Base-by-base conservation (phyloP, 768 basidiomycete genomes). In the Termitomyces sp. region DNA sequence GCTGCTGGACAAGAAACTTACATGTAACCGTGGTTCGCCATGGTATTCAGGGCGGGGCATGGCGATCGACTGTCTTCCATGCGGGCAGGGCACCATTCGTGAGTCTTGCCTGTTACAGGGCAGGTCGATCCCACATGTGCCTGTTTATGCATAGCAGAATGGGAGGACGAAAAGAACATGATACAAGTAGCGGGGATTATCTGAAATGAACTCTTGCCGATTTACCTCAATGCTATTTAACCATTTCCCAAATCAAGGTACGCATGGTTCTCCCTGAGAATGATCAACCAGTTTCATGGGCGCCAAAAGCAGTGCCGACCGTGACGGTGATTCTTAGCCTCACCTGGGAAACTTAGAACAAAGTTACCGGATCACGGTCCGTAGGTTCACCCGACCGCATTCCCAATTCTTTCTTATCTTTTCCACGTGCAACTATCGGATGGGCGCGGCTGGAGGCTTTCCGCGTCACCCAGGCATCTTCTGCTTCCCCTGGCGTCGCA, bases 11-110 rank as follows among this genome's bases (percentile, higher is more conserved):
- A 17, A 14, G 17, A 1, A 3, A 47, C 30, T 8, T 21, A 47
- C 46, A 47, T 47, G 0, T 47, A 47, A 5, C 46, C 46, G 14
- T 90, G 86, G 62, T 90, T 90, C 0, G 88, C 87, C 58, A 90
- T 75, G 0, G 84, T 75, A 58, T 90, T 90, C 35, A 90, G 67
- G 0, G 86, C 88, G 1, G 88, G 88, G 60, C 88, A 90, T 11
- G 84, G 82, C 0, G 84, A 85, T 22, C 87, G 76, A 49, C 73
- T 74, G 55, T 86, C 85, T 22, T 74, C 76, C 5, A 63, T 50
- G 53, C 77, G 76, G 1, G 77, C 66, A 7, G 77, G 69, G 34
- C 77, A 77, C 68, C 65, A 83, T 3, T 66, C 71, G 54, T 81
- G 70, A 0, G 65, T 61, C 41, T 67, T 61, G 14, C 43, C 17